Evolutionary conservation across 495 filamentous ascomycete genomes (phyloP), one percentile per base, ranked within the genome.

Genomic region (Aspergillus carlsbadensis): DNA sequence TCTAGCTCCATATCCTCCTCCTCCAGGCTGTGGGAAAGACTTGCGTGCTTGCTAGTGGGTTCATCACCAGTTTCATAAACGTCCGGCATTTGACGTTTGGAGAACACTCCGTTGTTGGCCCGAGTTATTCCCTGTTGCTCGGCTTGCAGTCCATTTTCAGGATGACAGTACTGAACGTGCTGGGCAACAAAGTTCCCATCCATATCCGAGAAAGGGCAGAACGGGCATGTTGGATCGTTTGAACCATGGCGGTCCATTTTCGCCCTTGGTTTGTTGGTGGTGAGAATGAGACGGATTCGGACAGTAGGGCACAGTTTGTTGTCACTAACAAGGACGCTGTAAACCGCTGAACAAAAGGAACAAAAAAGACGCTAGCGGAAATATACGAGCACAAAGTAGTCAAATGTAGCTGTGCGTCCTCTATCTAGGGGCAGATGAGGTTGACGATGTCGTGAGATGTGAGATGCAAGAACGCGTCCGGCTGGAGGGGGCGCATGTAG

Each of bases 1-100:
- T 82, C 79, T 35, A 72, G 65, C 70, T 96, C 91, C n/a, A n/a
- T 45, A 92, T 71, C 33, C 35, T 36, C n/a, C 15, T 22, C 8
- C 14, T 37, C 14, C 6, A 21, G 31, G 11, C 10, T 3, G 46
- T 18, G 7, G 6, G 26, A 13, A 48, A 10, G 1, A 31, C 5
- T 35, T 1, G 17, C 22, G 21, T 11, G 17, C 14, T n/a, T 14
- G 10, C n/a, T 3, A n/a, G 33, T 2, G n/a, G n/a, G 15, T 22
- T 35, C 46, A 17, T 5, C 31, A 11, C 17, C 45, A 11, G 10
- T 15, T 8, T 21, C 42, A 45, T 21, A 31, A 31, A 1, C 15
- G n/a, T 21, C 17, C 21, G 35, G 31, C 10, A 15, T n/a, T n/a
- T 41, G 50, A 36, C 8, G 18, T 36, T 31, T 22, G 20, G 26